Evolutionary conservation across 306 rosid species (phyloP).

Genomic region (Cucurbita pepo): DNA sequence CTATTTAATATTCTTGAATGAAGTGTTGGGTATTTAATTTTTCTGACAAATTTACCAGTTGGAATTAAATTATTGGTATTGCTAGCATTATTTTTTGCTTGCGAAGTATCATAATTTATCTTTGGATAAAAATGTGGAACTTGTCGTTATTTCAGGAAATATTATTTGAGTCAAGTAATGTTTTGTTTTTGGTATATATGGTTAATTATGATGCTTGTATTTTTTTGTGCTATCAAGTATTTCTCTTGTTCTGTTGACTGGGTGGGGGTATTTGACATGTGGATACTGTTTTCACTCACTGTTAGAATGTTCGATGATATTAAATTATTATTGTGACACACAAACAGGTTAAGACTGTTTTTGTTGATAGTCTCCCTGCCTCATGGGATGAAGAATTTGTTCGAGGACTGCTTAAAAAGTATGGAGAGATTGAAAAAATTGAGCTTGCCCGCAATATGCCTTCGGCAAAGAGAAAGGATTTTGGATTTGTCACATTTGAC

Average conservation of each 20-base stretch:
- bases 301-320: not conserved
- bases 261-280: not conserved
- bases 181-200: not conserved
- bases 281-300: not conserved
- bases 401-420: conserved; percentile 51
- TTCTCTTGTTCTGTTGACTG: not conserved
- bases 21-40: not conserved
- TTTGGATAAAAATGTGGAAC: not conserved
- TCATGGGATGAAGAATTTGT: conserved; percentile 89
- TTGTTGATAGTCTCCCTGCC: conserved; percentile 85
- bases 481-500: conserved; percentile 88
- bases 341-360: conserved; percentile 87
- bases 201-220: not conserved
- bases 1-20: conserved; percentile 6
- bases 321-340: conserved; percentile 14
- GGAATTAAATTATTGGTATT: not conserved
- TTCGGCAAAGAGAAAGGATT: conserved; percentile 87
- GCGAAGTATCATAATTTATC: not conserved
- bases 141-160: not conserved
- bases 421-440: conserved; percentile 67
- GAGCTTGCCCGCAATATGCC: conserved; percentile 98
- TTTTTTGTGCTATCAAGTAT: not conserved
- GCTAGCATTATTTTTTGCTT: not conserved
- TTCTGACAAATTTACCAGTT: not conserved
- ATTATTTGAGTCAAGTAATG: not conserved